Conservation (phyloP, 1,139 yeast genomes). For the Debaryomycetaceae sp. region DNA sequence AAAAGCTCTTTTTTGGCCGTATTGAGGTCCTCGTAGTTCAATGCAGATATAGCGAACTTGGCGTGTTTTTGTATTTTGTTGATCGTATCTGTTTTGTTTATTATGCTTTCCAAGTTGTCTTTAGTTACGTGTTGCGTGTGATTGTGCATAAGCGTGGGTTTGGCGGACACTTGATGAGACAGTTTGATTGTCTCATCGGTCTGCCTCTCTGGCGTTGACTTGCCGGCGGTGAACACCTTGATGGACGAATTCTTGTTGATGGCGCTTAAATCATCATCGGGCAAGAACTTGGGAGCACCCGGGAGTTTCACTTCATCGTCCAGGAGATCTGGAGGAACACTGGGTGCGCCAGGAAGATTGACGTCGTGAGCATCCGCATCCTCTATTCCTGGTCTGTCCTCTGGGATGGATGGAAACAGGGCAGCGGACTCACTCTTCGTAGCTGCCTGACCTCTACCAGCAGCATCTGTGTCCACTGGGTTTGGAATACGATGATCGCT, state of each 20-base stretch:
- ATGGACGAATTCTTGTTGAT: slow-evolving; percentile 41
- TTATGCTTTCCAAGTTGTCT: slow-evolving; percentile 46
- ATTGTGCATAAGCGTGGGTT: not conserved
- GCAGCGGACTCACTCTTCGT: not conserved
- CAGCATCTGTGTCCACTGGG: slow-evolving; percentile 3
- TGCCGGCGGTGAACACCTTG: slow-evolving; percentile 30
- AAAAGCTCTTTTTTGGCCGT: slow-evolving; percentile 80
- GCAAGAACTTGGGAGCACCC: slow-evolving; percentile 42
- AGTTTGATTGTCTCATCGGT: not conserved
- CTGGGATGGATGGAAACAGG: not conserved
- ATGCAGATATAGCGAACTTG: slow-evolving; percentile 87
- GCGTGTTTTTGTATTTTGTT: slow-evolving; percentile 80
- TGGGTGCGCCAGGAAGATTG: slow-evolving; percentile 31
- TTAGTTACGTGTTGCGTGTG: slow-evolving; percentile 21
- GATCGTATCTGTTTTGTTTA: slow-evolving; percentile 59
- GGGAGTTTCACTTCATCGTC: slow-evolving; percentile 29
- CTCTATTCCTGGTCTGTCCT: slow-evolving; percentile 4
- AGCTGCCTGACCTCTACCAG: not conserved
- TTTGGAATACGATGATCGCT: slow-evolving; percentile 1
- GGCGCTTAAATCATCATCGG: slow-evolving; percentile 36
- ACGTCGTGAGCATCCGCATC: slow-evolving; percentile 6
- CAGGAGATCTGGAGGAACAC: slow-evolving; percentile 28
- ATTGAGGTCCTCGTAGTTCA: slow-evolving; percentile 80
- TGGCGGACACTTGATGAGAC: not conserved
- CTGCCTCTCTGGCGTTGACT: slow-evolving; percentile 1